Evolutionary conservation across 148 eudicot species (phyloP), one percentile per base, ranked within the genome.

Genomic region (Nyssa sinensis): DNA sequence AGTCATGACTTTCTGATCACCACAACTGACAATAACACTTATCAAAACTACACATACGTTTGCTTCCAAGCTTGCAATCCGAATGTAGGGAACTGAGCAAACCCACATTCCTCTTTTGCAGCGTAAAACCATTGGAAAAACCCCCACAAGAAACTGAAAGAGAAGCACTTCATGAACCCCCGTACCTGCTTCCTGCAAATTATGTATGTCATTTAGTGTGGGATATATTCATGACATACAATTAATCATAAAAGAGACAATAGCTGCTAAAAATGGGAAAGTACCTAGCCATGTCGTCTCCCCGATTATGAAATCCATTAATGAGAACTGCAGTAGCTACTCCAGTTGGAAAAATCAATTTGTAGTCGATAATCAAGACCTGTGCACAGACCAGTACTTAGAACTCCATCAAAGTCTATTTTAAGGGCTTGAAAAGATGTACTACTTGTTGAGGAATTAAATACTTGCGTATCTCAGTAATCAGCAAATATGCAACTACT

Each of bases 291-390:
- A 70, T 79, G 69, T 93, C 74, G 80, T 87, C 93, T 39, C 87
- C 90, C 55, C 77, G 82, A 29, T 81, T 64, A 49, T 93, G 97
- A 71, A 93, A 90, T 66, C 97, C 95, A 62, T 93, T 90, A 25
- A 93, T 93, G 17, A 93, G 95, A 77, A 90, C 91, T 31, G 93
- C 93, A 72, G 95, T 90, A 1, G 97, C 97, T 95, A 87, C 88
- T 32, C 97, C 97, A 78, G 81, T 93, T 77, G 97, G 93, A 79
- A 78, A 93, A 11, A 84, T 71, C 80, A 93, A 71, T 27, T 93
- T 86, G 80, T 90, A 90, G 73, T 90, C 97, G 2, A 93, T 76
- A 39, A 92, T 92, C 80, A 92, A 70, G 63, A 90, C 79, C 94
- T 92, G 85, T 73, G 79, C 32, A 77, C 65, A n/a, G n/a, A n/a